Evolutionary conservation across 495 filamentous ascomycete genomes (phyloP).

Genomic region (Cercophora sp.): DNA sequence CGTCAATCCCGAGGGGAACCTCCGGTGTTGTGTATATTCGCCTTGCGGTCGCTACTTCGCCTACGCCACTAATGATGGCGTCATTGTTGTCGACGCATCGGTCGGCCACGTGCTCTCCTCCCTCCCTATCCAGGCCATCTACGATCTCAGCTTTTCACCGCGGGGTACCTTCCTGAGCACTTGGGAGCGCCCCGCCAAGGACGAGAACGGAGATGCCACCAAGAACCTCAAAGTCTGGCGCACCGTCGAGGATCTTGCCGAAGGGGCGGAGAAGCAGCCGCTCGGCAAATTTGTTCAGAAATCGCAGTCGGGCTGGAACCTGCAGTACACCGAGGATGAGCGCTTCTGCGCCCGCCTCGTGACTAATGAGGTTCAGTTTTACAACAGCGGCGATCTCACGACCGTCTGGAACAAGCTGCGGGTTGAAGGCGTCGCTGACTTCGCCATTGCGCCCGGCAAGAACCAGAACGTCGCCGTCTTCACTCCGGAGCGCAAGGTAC

Average conservation of each 20-base stretch:
- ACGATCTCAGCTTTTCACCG: constrained; percentile 91
- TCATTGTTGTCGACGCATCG: constrained; percentile 78
- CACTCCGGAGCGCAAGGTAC: constrained; percentile 88
- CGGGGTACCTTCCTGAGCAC: constrained; percentile 89
- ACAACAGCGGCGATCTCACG: constrained; percentile 74
- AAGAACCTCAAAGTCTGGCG: constrained; percentile 98
- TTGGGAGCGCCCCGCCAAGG: constrained; percentile 90
- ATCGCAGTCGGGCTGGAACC: constrained; percentile 90
- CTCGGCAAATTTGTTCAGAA: constrained; percentile 92
- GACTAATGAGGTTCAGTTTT: constrained; percentile 97
- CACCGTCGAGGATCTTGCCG: constrained; percentile 55
- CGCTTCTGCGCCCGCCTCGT: constrained; percentile 85
- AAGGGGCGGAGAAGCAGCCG: constrained; percentile 60
- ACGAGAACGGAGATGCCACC: constrained; percentile 83
- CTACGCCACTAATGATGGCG: constrained; percentile 85
- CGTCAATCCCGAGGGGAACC: constrained; percentile 83
- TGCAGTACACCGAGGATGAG: constrained; percentile 95
- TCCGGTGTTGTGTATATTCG: constrained; percentile 91
- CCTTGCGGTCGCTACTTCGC: constrained; percentile 93
- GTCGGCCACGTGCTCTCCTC: constrained; percentile 71
- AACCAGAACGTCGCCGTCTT: constrained; percentile 90
- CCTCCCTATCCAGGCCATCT: constrained; percentile 75
- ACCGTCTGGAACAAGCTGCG: constrained; percentile 93
- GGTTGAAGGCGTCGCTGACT: constrained; percentile 85
- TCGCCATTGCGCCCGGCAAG: constrained; percentile 83